phyloP scores from a whole-genome alignment of 2,329 filamentous ascomycete species.

The Talaromyces pinophilus region DNA sequence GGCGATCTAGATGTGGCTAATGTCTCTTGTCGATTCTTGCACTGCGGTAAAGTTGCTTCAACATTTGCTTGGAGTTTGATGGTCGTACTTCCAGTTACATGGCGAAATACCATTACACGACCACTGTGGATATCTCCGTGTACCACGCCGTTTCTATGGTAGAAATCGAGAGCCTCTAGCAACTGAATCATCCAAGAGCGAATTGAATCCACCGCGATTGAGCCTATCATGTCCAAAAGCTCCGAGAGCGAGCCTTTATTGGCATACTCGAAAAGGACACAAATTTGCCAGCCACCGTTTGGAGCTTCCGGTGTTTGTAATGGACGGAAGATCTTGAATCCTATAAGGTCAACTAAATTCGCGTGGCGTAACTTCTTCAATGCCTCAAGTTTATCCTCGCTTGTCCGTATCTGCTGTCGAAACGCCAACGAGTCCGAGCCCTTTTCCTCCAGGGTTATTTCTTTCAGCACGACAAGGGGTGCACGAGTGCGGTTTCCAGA shows the following conservation, averaged over 20 bases:
- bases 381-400: constrained; percentile 75
- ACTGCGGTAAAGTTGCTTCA: constrained; percentile 52
- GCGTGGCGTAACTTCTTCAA: constrained; percentile 74
- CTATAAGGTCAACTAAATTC: constrained; percentile 76
- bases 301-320: constrained; percentile 42
- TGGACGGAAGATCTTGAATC: constrained; percentile 72
- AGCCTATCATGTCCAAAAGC: constrained; percentile 75
- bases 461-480: constrained; percentile 70
- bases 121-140: constrained; percentile 80
- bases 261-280: constrained; percentile 72
- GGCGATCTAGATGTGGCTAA: constrained; percentile 67
- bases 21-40: constrained; percentile 46
- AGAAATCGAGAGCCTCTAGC: constrained; percentile 81
- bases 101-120: constrained; percentile 76
- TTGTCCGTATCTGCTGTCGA: constrained; percentile 72
- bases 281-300: constrained; percentile 66
- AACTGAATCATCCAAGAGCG: constrained; percentile 90
- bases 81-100: constrained; percentile 65
- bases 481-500: constrained; percentile 57
- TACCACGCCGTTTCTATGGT: constrained; percentile 79
- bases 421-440: constrained; percentile 63
- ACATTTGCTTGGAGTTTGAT: constrained; percentile 58
- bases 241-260: constrained; percentile 82
- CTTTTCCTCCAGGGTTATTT: constrained; percentile 61
- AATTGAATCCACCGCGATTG: constrained; percentile 71